These are phyloP conservation scores for Lotmaria passim DNA, from an alignment of 208 protist genomes.

Conservation along the genomic window DNA sequence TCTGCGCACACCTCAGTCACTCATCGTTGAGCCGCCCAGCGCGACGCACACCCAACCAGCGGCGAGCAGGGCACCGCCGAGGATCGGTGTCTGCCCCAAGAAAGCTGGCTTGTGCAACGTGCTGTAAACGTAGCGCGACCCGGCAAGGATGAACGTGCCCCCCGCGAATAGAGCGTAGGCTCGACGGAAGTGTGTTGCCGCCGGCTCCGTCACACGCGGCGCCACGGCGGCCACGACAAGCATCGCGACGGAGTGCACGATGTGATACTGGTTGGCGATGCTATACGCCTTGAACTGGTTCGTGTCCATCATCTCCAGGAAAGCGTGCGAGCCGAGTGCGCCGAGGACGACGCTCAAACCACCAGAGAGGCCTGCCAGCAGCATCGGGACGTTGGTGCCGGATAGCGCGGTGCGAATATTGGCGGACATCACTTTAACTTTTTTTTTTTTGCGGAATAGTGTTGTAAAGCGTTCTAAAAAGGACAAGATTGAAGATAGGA, in stretches of 20 bases:
- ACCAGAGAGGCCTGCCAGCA: conserved; percentile 44
- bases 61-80: conserved; percentile 43
- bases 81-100: conserved; percentile 28
- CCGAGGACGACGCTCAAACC: conserved; percentile 46
- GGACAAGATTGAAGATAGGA: no score
- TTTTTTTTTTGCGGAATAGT: no score
- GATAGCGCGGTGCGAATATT: conserved; percentile 32
- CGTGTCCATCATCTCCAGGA: conserved; percentile 50
- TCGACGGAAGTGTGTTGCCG: conserved; percentile 31
- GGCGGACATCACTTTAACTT: conserved; percentile 20
- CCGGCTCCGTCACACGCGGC: conserved; percentile 29
- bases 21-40: conserved; percentile 22
- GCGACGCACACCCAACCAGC: conserved; percentile 44
- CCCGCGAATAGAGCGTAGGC: conserved; percentile 44
- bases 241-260: conserved; percentile 73
- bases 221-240: conserved; percentile 44
- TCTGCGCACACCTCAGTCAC: not conserved
- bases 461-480: no score
- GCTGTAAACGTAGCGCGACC: conserved; percentile 52
- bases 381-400: conserved; percentile 36
- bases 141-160: conserved; percentile 37
- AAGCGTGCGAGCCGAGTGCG: conserved; percentile 59
- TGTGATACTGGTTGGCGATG: conserved; percentile 69
- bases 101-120: conserved; percentile 49
- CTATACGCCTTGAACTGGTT: conserved; percentile 52